Percentiles rank a stretch among this genome's conserved stretches.
phyloP scores from a whole-genome alignment of 208 protist genomes.

The Acanthamoeba healyi region DNA sequence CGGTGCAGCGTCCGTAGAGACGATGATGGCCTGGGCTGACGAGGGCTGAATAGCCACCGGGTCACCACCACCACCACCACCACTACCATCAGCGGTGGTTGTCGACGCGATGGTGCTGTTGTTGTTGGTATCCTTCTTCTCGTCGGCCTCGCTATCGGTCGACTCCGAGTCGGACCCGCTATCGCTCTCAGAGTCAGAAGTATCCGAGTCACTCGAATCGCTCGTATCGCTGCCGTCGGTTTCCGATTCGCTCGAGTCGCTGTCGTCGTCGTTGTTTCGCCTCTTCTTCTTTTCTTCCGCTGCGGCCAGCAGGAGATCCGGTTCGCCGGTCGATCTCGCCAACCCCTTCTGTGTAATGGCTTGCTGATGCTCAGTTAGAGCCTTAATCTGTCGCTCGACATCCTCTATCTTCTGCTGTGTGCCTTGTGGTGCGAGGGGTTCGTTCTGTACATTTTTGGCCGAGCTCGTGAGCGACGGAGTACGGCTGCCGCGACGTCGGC shows the following conservation, averaged over 20 bases:
- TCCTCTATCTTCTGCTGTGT: constrained; percentile 26
- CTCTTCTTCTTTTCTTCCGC: not conserved
- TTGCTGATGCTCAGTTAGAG: not conserved
- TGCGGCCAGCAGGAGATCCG: not conserved
- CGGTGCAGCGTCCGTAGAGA: not conserved
- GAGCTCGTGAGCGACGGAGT: not conserved
- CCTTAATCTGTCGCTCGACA: constrained; percentile 27
- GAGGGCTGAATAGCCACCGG: too few relatives aligned
- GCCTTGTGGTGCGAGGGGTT: constrained; percentile 9
- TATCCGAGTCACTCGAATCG: not conserved
- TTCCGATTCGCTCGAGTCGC: not conserved
- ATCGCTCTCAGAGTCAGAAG: constrained; percentile 16
- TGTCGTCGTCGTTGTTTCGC: not conserved
- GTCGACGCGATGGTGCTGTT: not conserved
- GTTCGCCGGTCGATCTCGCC: not conserved
- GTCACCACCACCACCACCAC: too few relatives aligned
- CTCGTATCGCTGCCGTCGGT: constrained; percentile 7
- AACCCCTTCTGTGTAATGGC: not conserved
- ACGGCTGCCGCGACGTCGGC: not conserved
- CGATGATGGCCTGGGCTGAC: too few relatives aligned
- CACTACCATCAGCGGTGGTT: too few relatives aligned
- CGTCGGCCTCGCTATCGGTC: constrained; percentile 4
- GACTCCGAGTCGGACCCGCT: constrained; percentile 10
- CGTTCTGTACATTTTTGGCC: not conserved
- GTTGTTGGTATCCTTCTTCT: not conserved